These are phyloP conservation scores for Chytriomyces sp. DNA, from an alignment of 192 early-diverging fungal species.

Conservation along the genomic window DNA sequence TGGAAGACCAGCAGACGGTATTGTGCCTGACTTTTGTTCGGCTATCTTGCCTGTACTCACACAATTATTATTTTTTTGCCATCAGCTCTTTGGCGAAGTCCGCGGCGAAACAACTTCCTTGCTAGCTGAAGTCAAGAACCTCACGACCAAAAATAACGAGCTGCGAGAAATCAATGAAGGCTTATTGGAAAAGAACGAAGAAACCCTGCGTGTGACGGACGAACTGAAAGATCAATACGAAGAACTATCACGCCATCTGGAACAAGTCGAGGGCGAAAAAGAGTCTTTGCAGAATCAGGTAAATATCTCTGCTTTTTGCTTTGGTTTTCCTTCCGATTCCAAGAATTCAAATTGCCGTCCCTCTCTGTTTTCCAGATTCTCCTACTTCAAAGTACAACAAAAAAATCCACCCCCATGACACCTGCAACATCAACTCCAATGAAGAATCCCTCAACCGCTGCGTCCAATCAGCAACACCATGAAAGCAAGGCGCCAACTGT, in stretches of 20 bases:
- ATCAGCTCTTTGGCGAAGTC: slow-evolving; percentile 36
- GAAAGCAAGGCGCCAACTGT: slow-evolving; percentile 1
- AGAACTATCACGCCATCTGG: slow-evolving; percentile 14
- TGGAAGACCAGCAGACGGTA: slow-evolving; percentile 20
- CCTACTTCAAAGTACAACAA: not conserved
- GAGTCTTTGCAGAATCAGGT: slow-evolving; percentile 17
- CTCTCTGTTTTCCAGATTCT: not conserved
- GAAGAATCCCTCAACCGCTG: not conserved
- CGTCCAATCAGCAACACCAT: not conserved
- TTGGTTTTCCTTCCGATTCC: not conserved
- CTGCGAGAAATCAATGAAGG: slow-evolving; percentile 30
- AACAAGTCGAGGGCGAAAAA: slow-evolving; percentile 22
- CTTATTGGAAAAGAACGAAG: slow-evolving; percentile 20
- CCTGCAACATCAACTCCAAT: not conserved
- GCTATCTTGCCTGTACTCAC: not conserved
- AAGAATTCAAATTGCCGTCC: not conserved
- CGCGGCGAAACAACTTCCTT: slow-evolving; percentile 35
- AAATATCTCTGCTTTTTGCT: slow-evolving; percentile 3
- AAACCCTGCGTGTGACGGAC: slow-evolving; percentile 15
- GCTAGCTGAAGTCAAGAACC: slow-evolving; percentile 43
- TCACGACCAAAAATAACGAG: slow-evolving; percentile 34
- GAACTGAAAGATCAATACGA: slow-evolving; percentile 29
- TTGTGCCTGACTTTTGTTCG: not conserved
- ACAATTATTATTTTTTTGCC: not conserved
- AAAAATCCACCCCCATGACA: slow-evolving; percentile 5